Conservation (phyloP, 2,329 filamentous ascomycete genomes). For the Pseudopyrenochaeta lycopersici region DNA sequence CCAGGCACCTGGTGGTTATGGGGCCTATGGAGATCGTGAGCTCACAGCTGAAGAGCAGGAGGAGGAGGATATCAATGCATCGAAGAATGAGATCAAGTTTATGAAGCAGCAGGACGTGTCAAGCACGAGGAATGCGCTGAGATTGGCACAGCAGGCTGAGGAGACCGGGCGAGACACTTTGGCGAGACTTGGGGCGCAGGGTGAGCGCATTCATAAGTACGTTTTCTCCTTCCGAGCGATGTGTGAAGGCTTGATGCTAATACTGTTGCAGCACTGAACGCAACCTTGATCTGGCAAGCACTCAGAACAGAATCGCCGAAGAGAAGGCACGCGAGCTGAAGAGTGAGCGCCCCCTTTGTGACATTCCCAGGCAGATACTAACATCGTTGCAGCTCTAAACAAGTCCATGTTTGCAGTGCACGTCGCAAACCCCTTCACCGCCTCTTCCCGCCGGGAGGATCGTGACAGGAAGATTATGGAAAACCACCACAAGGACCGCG, state of each 20-base stretch:
- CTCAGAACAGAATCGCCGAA: slow-evolving; percentile 79
- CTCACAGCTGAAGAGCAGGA: slow-evolving; percentile 82
- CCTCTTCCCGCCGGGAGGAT: slow-evolving; percentile 58
- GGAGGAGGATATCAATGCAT: slow-evolving; percentile 74
- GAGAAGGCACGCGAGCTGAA: slow-evolving; percentile 85
- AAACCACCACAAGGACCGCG: slow-evolving; percentile 67
- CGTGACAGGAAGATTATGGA: slow-evolving; percentile 71
- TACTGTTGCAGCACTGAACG: slow-evolving; percentile 63
- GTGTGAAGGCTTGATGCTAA: slow-evolving; percentile 14
- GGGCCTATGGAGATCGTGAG: slow-evolving; percentile 72
- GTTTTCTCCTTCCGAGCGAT: neutral
- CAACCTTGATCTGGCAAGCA: slow-evolving; percentile 81
- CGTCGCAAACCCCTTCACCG: slow-evolving; percentile 70
- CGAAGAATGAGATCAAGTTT: slow-evolving; percentile 77
- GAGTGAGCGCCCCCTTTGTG: slow-evolving; percentile 46
- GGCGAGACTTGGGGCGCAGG: slow-evolving; percentile 42
- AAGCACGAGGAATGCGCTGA: slow-evolving; percentile 71
- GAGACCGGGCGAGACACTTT: slow-evolving; percentile 68
- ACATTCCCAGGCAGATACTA: neutral
- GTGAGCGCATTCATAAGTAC: slow-evolving; percentile 48
- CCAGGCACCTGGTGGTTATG: slow-evolving; percentile 49
- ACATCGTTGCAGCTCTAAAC: slow-evolving; percentile 65
- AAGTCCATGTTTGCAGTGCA: slow-evolving; percentile 90
- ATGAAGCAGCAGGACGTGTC: slow-evolving; percentile 77
- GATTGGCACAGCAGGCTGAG: slow-evolving; percentile 72